Evolutionary conservation across 2,329 filamentous ascomycete species (phyloP).

Genomic region (Pseudogymnoascus sp.): DNA sequence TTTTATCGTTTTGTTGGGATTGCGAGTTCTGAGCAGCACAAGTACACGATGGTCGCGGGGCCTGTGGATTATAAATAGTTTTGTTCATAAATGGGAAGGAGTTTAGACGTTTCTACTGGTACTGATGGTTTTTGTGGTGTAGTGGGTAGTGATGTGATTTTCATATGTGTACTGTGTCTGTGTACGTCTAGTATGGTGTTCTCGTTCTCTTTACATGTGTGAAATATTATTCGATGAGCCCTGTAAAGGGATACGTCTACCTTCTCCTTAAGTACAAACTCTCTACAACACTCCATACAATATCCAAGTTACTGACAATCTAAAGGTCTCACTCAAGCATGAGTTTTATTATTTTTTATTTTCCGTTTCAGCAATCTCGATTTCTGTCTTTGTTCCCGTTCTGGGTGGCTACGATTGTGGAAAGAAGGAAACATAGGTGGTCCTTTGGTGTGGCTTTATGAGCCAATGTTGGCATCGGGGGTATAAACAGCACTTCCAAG

Average conservation of each 20-base stretch:
- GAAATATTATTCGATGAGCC: too few relatives aligned
- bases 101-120: neutral
- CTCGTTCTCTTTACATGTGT: neutral
- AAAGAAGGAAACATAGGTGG: too few relatives aligned
- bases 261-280: neutral
- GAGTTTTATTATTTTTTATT: too few relatives aligned
- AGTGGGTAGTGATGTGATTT: neutral
- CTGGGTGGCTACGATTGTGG: too few relatives aligned
- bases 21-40: slow-evolving; percentile 2
- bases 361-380: too few relatives aligned
- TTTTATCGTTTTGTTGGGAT: neutral
- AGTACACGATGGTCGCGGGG: slow-evolving; percentile 5
- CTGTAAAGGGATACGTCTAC: neutral
- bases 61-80: slow-evolving; percentile 6
- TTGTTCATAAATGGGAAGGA: slow-evolving; percentile 5
- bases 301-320: neutral
- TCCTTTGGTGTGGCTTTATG: too few relatives aligned
- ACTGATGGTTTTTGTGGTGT: neutral
- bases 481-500: too few relatives aligned
- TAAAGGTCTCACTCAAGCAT: neutral
- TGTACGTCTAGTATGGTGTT: neutral
- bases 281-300: neutral
- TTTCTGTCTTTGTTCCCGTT: too few relatives aligned
- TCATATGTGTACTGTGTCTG: neutral
- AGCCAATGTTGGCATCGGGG: too few relatives aligned